A percentile compares a stretch with the other conserved stretches of the same genome.
phyloP scores from a whole-genome alignment of 148 eudicot species.

The Cornus kousa region DNA sequence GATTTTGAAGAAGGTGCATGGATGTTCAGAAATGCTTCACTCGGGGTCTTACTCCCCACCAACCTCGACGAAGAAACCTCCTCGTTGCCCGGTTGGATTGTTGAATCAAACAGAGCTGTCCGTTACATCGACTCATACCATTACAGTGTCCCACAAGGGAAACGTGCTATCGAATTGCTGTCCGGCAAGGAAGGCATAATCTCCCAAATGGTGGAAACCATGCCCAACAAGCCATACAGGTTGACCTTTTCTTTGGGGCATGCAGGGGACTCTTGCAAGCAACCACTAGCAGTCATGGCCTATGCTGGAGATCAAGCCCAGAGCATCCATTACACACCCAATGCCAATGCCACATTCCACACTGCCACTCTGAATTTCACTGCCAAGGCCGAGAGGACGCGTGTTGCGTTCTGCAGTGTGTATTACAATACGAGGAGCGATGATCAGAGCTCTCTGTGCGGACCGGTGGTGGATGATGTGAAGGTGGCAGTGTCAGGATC shows the following conservation, averaged over 20 bases:
- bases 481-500: constrained; percentile 70
- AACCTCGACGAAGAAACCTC: constrained; percentile 80
- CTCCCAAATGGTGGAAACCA: constrained; percentile 85
- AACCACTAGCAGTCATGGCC: constrained; percentile 89
- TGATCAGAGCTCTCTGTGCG: constrained; percentile 93
- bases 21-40: constrained; percentile 80
- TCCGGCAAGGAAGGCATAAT: constrained; percentile 98
- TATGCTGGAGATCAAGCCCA: constrained; percentile 95
- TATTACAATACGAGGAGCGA: constrained; percentile 95
- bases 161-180: constrained; percentile 78
- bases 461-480: constrained; percentile 91
- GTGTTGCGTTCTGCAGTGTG: constrained; percentile 84
- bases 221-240: constrained; percentile 67
- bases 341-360: constrained; percentile 58
- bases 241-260: constrained; percentile 72
- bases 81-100: constrained; percentile 92
- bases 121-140: constrained; percentile 86
- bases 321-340: constrained; percentile 66
- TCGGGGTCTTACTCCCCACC: constrained; percentile 87
- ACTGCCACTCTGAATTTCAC: constrained; percentile 71
- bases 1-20: constrained; percentile 97
- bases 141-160: constrained; percentile 70
- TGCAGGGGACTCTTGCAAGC: constrained; percentile 74
- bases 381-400: constrained; percentile 77
- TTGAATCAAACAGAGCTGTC: constrained; percentile 90